Conservation (phyloP, 2,329 filamentous ascomycete genomes). For the Ascochyta rabiei region DNA sequence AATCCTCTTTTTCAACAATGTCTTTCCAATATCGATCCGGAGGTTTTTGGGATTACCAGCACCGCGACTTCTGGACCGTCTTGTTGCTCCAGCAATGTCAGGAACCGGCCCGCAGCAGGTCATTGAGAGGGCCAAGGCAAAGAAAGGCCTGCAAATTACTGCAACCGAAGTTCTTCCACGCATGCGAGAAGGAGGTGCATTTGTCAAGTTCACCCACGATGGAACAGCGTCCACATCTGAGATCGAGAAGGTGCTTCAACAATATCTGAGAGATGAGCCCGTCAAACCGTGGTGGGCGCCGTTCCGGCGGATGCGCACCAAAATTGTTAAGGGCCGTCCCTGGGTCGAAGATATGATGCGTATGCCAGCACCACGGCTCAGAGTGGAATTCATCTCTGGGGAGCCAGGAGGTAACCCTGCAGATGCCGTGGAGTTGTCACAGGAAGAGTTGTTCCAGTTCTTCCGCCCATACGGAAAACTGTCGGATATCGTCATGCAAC, state of each 20-base stretch:
- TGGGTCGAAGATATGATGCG: conserved; percentile 94
- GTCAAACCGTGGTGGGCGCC: conserved; percentile 92
- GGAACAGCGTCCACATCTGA: conserved; percentile 55
- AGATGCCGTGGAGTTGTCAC: conserved; percentile 76
- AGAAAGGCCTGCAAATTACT: conserved; percentile 66
- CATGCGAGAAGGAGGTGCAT: conserved; percentile 89
- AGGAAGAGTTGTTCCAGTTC: conserved; percentile 84
- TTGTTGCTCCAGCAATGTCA: conserved; percentile 58
- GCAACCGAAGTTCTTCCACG: conserved; percentile 83
- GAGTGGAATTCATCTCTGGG: conserved; percentile 82
- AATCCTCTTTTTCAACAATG: conserved; percentile 88
- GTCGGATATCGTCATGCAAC: conserved; percentile 79
- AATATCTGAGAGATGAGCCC: conserved; percentile 70
- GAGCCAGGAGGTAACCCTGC: conserved; percentile 72
- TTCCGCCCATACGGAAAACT: conserved; percentile 93
- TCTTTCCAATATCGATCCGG: conserved; percentile 80
- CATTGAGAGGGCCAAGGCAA: conserved; percentile 63
- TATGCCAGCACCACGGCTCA: conserved; percentile 75
- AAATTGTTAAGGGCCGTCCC: conserved; percentile 79
- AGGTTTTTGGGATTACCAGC: conserved; percentile 64
- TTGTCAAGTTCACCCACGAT: conserved; percentile 79
- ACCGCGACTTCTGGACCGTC: conserved; percentile 57
- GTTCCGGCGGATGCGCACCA: conserved; percentile 73
- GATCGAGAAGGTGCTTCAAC: conserved; percentile 66
- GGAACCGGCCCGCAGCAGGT: conserved; percentile 63